phyloP scores from a whole-genome alignment of 371 early-diverging fungal genomes.

The Apophysomyces ossiformis region DNA sequence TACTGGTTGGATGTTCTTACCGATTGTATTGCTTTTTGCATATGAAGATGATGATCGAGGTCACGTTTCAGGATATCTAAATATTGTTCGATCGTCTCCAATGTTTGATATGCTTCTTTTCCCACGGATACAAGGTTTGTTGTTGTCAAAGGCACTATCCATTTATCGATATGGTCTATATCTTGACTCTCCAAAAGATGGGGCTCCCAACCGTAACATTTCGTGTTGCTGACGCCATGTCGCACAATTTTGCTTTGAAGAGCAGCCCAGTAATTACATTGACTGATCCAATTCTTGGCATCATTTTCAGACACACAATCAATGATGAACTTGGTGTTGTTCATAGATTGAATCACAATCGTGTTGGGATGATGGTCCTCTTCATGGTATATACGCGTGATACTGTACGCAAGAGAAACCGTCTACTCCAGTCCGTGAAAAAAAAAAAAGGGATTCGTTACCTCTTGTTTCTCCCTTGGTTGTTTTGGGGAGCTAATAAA shows the following conservation, averaged over 20 bases:
- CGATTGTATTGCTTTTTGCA: neutral
- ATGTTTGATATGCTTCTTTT: slow-evolving; percentile 1
- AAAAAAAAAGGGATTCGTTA: neutral
- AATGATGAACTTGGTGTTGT: slow-evolving; percentile 9
- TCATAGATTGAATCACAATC: slow-evolving; percentile 12
- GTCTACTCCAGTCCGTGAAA: neutral
- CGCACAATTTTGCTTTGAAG: slow-evolving; percentile 18
- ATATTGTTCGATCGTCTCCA: slow-evolving; percentile 10
- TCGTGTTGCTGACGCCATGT: slow-evolving; percentile 12
- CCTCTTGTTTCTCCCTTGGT: too few species aligned
- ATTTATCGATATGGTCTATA: slow-evolving; percentile 2
- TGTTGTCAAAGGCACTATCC: slow-evolving; percentile 10
- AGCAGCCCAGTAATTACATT: slow-evolving; percentile 20
- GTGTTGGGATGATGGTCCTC: slow-evolving; percentile 1
- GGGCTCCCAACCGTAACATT: slow-evolving; percentile 16
- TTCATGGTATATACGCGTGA: neutral
- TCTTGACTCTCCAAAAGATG: slow-evolving; percentile 6
- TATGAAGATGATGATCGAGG: slow-evolving; percentile 14
- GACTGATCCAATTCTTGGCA: slow-evolving; percentile 8
- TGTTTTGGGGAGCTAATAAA: too few species aligned
- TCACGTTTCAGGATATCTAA: slow-evolving; percentile 7
- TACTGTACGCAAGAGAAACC: neutral
- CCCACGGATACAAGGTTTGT: neutral
- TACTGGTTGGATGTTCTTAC: neutral
- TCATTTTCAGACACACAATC: slow-evolving; percentile 12